phyloP scores from a whole-genome alignment of 1,284 basidiomycete genomes.

The Ustilago cynodontis region DNA sequence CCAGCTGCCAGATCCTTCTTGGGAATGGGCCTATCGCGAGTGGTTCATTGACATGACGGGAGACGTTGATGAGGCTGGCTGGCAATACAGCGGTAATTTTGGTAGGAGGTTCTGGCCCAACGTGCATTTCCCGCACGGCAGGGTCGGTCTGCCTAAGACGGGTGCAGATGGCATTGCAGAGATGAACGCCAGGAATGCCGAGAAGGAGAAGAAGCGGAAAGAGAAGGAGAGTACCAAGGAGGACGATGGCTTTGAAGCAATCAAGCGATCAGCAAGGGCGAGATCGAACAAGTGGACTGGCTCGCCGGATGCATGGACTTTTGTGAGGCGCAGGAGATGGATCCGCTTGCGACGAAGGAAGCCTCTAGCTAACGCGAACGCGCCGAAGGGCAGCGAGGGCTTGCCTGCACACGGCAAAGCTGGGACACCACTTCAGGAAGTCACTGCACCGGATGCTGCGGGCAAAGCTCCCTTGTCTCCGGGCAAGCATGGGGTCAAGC shows the following conservation, averaged over 20 bases:
- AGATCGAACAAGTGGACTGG: slow-evolving; percentile 63
- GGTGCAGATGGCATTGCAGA: slow-evolving; percentile 45
- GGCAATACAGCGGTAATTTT: slow-evolving; percentile 68
- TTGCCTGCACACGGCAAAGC: slow-evolving; percentile 4
- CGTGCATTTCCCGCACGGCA: slow-evolving; percentile 44
- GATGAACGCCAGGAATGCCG: slow-evolving; percentile 49
- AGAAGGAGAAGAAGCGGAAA: slow-evolving; percentile 39
- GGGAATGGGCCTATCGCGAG: slow-evolving; percentile 68
- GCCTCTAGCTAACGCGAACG: slow-evolving; percentile 17
- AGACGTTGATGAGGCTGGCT: slow-evolving; percentile 68
- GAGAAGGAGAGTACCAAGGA: slow-evolving; percentile 54
- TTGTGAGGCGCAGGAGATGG: slow-evolving; percentile 66
- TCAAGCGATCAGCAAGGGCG: slow-evolving; percentile 59
- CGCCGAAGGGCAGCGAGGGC: slow-evolving; percentile 9
- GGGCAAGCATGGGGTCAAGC: slow-evolving; percentile 23
- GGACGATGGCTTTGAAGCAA: slow-evolving; percentile 65
- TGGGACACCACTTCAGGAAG: slow-evolving; percentile 24
- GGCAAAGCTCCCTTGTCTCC: slow-evolving; percentile 2
- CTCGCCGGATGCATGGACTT: slow-evolving; percentile 55
- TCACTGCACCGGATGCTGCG: slow-evolving; percentile 5
- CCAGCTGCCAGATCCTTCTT: slow-evolving; percentile 67
- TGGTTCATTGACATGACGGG: slow-evolving; percentile 70
- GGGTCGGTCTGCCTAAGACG: slow-evolving; percentile 48
- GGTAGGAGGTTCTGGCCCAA: slow-evolving; percentile 54
- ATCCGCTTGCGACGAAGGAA: slow-evolving; percentile 61